Conservation (phyloP, 371 early-diverging fungal species). For the Mortierella sp. region DNA sequence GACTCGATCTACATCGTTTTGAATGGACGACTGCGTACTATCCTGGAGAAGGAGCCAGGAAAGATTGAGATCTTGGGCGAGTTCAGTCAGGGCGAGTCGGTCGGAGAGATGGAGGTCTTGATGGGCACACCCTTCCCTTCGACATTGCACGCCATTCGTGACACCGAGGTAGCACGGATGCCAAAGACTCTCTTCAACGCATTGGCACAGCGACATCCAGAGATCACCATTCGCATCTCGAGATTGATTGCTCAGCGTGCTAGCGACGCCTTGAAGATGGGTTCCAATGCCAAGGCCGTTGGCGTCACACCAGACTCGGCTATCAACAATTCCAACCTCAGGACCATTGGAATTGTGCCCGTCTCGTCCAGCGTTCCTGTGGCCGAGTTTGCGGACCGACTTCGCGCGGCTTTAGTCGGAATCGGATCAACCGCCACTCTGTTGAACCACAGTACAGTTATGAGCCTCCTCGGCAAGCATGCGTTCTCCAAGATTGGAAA, state of each 20-base stretch:
- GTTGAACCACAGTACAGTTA: conserved; percentile 85
- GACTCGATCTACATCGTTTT: conserved; percentile 94
- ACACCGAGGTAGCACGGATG: conserved; percentile 95
- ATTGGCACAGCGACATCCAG: conserved; percentile 89
- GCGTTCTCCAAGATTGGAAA: conserved; percentile 93
- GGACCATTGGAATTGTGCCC: conserved; percentile 94
- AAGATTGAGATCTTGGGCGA: conserved; percentile 90
- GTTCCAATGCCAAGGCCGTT: conserved; percentile 27
- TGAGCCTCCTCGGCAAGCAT: conserved; percentile 88
- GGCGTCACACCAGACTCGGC: conserved; percentile 42
- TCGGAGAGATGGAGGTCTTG: conserved; percentile 96
- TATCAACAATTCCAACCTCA: conserved; percentile 88
- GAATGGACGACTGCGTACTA: conserved; percentile 93
- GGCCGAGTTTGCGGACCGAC: conserved; percentile 86
- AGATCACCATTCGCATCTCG: conserved; percentile 92
- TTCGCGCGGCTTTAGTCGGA: conserved; percentile 81
- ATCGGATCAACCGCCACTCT: conserved; percentile 83
- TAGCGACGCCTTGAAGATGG: conserved; percentile 50
- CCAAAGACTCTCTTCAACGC: conserved; percentile 95
- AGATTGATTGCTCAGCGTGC: conserved; percentile 91
- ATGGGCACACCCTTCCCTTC: conserved; percentile 83
- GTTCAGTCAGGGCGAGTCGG: conserved; percentile 91
- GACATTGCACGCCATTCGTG: conserved; percentile 97
- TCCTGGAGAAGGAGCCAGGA: conserved; percentile 74
- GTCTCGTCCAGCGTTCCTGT: conserved; percentile 88